Evolutionary conservation across 768 basidiomycete species (phyloP).

Genomic region (Mycena olivaceomarginata): DNA sequence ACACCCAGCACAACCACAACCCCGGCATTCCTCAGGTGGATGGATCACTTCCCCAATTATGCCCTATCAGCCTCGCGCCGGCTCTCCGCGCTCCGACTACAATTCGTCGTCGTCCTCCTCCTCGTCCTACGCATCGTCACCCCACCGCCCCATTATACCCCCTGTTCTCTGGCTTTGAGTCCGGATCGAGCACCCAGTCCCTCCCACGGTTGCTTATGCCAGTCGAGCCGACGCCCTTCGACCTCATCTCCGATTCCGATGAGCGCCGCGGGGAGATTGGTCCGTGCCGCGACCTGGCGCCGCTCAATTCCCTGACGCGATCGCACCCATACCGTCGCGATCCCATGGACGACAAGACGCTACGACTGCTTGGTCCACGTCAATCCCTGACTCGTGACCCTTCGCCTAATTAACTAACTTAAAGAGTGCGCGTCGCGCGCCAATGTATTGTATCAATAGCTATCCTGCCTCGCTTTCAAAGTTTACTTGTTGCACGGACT

Average conservation of each 20-base stretch:
- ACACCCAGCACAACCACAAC: neutral
- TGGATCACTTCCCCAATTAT: conserved; percentile 37
- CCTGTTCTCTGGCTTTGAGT: conserved; percentile 2
- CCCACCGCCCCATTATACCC: conserved; percentile 11
- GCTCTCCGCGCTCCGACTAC: conserved; percentile 38
- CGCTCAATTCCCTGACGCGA: conserved; percentile 73
- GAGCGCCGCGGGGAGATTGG: conserved; percentile 53
- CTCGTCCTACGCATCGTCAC: conserved; percentile 31
- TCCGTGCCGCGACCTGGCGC: conserved; percentile 68
- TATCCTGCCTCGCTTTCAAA: conserved; percentile 16
- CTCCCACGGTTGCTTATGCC: conserved; percentile 37
- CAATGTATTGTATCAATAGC: conserved; percentile 42
- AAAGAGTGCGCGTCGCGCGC: neutral
- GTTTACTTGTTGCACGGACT: conserved; percentile 19
- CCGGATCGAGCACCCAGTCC: neutral
- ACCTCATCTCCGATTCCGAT: conserved; percentile 18
- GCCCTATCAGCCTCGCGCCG: conserved; percentile 30
- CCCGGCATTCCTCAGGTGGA: conserved; percentile 21
- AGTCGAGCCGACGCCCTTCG: conserved; percentile 40
- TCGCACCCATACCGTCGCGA: conserved; percentile 76
- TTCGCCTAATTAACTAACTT: conserved; percentile 13
- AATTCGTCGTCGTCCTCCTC: conserved; percentile 28
- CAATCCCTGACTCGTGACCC: neutral
- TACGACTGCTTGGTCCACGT: conserved; percentile 61
- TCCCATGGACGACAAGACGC: conserved; percentile 76